Base-by-base conservation (phyloP, 2,329 filamentous ascomycete genomes). In the Mariannaea elegans region DNA sequence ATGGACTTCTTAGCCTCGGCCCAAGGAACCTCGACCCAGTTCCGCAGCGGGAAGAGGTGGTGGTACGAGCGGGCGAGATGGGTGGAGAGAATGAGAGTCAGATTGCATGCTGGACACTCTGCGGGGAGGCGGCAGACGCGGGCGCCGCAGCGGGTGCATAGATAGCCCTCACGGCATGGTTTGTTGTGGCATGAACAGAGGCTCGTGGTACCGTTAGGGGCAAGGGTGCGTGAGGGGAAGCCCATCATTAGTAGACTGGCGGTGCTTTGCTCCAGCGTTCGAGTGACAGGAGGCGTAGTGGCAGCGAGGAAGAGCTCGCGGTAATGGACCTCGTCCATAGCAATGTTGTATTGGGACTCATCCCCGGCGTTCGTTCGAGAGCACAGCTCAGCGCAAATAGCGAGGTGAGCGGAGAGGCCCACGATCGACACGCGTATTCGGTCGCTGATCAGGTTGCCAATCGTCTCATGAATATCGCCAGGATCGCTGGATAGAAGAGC, bases 1-100 rank as follows among this genome's bases (percentile, higher is more conserved):
- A 75, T 78, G 3, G 87, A 89, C 53, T 73, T 76, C 10, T 72
- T 73, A 2, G 93, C 94, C 18, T 89, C 82, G 10, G 85, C 76
- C 95, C 95, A 99, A 1, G 90, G 84, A 0, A 99, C 94, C 71
- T 95, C 93, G 9, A 88, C 82, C 94, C 94, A 99, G 73, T 96
- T 97, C 29, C 89, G 85, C 19, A 99, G 81, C 0, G 94, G 93
- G 72, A 97, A 97, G 1, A 97, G 82, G 73, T 97, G 93, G 74
- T 97, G 93, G 72, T 97, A 97, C 0, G 92, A 95, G n/a, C 93
- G 85, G 4, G 93, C 94, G 59, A 97, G 81, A 78, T 97, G 94
- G 0, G 95, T 99, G 1, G 93, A 97, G 3, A 98, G 84, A 63
- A 99, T 97, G 32, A 99, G 86, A 0, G 94, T 98, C 48, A 99